Base-by-base conservation (phyloP, 2,329 filamentous ascomycete species). In the Colletotrichum echinochloae region DNA sequence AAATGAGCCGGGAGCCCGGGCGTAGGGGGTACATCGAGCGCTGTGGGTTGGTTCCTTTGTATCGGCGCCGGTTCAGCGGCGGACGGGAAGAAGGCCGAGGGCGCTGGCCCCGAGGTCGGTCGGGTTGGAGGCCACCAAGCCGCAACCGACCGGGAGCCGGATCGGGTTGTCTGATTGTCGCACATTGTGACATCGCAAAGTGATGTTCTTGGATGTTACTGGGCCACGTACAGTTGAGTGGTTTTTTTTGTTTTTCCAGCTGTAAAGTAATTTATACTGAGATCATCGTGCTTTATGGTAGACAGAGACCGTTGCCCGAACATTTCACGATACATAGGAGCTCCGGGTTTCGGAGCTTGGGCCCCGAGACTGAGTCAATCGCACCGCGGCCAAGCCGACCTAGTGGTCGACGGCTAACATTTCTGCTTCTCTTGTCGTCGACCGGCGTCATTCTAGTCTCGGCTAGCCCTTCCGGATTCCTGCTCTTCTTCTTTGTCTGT, bases 61-160 rank as follows among this genome's bases (percentile, higher is more conserved):
- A 11, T 33, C 49, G 41, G 60, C 54, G 44, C 57, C 64, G 67
- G 44, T 52, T 37, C 6, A 39, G 51, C 63, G 56, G 56, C 46
- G 26, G 59, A 56, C 49, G 63, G 63, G 33, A 51, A 61, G 41
- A 44, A 66, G 12, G 64, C 67, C 67, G 67, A 70, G 37, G 33
- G 46, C 30, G 33, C 28, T 62, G 44, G 37, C 18, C 66, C 64
- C 64, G 67, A 70, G 20, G 57, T 70, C 64, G 67, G 67, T 28
- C 64, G 64, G 57, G 20, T 23, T 37, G 37, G 52, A 59, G 52
- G 67, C 51, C 52, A 39, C 57, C 67, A 37, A 28, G 18, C 35
- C 26, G 28, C 16, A n/a, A 18, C 30, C 7, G 44, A 55, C 64
- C 64, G 67, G 51, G 54, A 35, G n/a, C 49, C 64, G 57, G 67